These are phyloP conservation scores for Fragilaria crotonensis DNA, from an alignment of 108 stramenopile species.

Conservation along the genomic window DNA sequence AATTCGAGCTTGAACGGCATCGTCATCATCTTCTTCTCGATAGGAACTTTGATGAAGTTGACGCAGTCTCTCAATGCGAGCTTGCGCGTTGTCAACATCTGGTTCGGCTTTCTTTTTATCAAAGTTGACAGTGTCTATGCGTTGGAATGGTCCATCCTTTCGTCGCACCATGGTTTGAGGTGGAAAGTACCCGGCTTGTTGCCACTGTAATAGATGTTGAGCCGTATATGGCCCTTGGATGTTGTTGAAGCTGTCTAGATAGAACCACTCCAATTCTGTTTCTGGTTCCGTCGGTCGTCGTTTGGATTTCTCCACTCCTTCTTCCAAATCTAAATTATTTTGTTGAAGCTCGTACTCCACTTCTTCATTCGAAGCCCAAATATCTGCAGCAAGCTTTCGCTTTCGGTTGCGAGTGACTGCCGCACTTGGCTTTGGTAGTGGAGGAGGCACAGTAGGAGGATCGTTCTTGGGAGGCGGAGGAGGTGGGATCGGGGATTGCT, in stretches of 20 bases:
- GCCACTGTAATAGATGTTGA: slow-evolving; percentile 52
- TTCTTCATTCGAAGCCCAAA: slow-evolving; percentile 85
- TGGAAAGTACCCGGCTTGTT: slow-evolving; percentile 57
- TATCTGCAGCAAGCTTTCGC: slow-evolving; percentile 39
- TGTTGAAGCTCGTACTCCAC: slow-evolving; percentile 53
- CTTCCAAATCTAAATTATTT: slow-evolving; percentile 46
- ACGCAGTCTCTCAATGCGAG: background rate
- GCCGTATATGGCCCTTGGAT: slow-evolving; percentile 73
- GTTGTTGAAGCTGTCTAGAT: slow-evolving; percentile 46
- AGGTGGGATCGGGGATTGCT: background rate
- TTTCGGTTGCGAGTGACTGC: slow-evolving; percentile 31
- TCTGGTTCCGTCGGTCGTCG: too few relatives aligned
- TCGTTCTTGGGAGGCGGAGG: slow-evolving; percentile 9
- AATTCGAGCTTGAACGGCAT: slow-evolving; percentile 19
- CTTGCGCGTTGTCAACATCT: slow-evolving; percentile 9
- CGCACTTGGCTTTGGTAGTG: slow-evolving; percentile 52
- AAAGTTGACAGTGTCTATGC: slow-evolving; percentile 8
- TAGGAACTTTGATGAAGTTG: slow-evolving; percentile 5
- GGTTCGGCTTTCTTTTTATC: background rate
- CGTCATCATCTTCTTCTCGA: background rate
- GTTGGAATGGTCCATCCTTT: slow-evolving; percentile 15
- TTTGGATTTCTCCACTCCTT: slow-evolving; percentile 10
- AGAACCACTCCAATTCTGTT: slow-evolving; percentile 44
- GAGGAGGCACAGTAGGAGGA: slow-evolving; percentile 40
- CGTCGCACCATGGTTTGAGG: slow-evolving; percentile 14